Conservation (phyloP, 768 basidiomycete genomes). For the Cytidiella melzeri region DNA sequence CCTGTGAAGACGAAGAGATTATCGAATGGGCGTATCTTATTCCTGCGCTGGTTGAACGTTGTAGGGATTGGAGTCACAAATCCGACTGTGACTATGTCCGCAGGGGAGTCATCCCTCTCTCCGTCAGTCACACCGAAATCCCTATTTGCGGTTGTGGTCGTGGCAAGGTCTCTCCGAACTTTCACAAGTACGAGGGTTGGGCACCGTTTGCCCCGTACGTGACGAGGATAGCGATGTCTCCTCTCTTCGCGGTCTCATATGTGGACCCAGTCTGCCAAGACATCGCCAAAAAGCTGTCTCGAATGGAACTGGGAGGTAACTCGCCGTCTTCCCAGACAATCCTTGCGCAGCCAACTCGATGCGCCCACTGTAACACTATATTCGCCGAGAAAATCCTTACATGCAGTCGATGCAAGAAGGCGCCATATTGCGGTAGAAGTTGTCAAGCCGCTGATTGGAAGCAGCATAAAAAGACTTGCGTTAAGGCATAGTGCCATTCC, state of each 20-base stretch:
- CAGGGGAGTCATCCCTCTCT: slow-evolving; percentile 31
- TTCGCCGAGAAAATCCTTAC: neutral
- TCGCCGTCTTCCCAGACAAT: neutral
- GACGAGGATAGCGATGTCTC: slow-evolving; percentile 46
- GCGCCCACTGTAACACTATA: too few species aligned
- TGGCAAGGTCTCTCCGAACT: slow-evolving; percentile 35
- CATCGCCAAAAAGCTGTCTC: neutral
- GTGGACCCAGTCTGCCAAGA: slow-evolving; percentile 30
- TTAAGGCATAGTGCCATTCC: neutral
- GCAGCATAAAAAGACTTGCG: slow-evolving; percentile 2
- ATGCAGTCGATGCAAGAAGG: slow-evolving; percentile 9
- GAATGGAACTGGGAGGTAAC: neutral
- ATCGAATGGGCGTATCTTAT: slow-evolving; percentile 44
- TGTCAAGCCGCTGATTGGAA: slow-evolving; percentile 8
- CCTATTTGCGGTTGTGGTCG: slow-evolving; percentile 51
- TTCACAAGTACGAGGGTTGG: slow-evolving; percentile 32
- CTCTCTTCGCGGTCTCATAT: slow-evolving; percentile 47
- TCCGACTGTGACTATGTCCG: slow-evolving; percentile 41
- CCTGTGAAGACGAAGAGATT: slow-evolving; percentile 30
- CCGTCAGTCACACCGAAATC: slow-evolving; percentile 26
- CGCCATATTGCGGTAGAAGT: slow-evolving; percentile 3
- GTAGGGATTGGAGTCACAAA: slow-evolving; percentile 41
- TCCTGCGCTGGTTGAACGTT: slow-evolving; percentile 44
- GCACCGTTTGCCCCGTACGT: slow-evolving; percentile 34
- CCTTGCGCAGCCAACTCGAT: neutral